phyloP scores from a whole-genome alignment of 1,284 basidiomycete species.

The Cryptococcus sp. region DNA sequence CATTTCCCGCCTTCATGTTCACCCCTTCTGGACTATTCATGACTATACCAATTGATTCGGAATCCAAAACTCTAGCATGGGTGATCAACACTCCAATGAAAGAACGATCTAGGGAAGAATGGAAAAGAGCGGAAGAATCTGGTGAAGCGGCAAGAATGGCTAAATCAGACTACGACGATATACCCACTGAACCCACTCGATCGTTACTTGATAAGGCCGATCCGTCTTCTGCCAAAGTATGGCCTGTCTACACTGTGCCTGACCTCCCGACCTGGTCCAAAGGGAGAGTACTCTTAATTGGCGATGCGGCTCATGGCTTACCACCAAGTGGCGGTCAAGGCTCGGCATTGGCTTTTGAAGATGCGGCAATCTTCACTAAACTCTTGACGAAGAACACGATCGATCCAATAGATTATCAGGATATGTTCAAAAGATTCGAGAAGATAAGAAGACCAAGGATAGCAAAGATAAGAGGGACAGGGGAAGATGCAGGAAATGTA shows the following conservation, averaged over 20 bases:
- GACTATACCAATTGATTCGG: conserved; percentile 19
- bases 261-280: conserved; percentile 14
- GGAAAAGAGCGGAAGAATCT: conserved; percentile 17
- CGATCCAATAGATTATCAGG: too few relatives aligned
- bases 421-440: too few relatives aligned
- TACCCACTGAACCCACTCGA: conserved; percentile 13
- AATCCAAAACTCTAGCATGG: conserved; percentile 17
- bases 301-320: background rate
- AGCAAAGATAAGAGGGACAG: too few relatives aligned
- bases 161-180: conserved; percentile 10
- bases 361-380: background rate
- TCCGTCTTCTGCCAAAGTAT: conserved; percentile 8
- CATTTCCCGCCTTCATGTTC: conserved; percentile 20
- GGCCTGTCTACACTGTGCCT: conserved; percentile 21
- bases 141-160: conserved; percentile 11
- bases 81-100: conserved; percentile 6
- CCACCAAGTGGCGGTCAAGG: background rate
- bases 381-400: too few relatives aligned
- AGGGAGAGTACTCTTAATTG: background rate
- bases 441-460: too few relatives aligned
- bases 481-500: too few relatives aligned
- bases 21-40: conserved; percentile 21
- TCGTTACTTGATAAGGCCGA: conserved; percentile 14
- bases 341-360: background rate
- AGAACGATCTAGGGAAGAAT: conserved; percentile 15